phyloP scores from a whole-genome alignment of 352 stramenopile species.

The Globisporangium cederbergense region DNA sequence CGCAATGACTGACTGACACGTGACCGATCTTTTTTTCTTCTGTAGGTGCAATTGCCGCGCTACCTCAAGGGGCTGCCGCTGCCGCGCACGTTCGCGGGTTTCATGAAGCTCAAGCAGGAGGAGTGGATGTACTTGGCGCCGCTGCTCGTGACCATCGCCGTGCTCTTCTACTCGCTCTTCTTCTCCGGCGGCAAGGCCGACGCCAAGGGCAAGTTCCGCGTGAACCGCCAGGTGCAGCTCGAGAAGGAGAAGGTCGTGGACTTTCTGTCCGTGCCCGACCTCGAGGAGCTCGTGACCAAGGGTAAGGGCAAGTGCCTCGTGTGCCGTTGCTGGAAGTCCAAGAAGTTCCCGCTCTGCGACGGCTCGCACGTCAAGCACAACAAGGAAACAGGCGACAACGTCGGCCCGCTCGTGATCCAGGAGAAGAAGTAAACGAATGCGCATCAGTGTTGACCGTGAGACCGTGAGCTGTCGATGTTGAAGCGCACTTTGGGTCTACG shows the following conservation, averaged over 20 bases:
- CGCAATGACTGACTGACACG: neutral
- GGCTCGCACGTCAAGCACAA: conserved; percentile 84
- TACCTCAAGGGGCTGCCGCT: conserved; percentile 84
- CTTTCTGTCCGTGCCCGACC: conserved; percentile 58
- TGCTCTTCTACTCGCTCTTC: conserved; percentile 73
- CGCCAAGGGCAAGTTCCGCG: conserved; percentile 43
- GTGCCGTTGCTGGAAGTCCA: conserved; percentile 88
- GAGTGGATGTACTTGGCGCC: conserved; percentile 84
- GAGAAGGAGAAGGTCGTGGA: conserved; percentile 84
- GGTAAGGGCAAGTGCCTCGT: conserved; percentile 77
- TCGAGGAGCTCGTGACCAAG: conserved; percentile 76
- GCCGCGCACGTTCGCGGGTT: conserved; percentile 76
- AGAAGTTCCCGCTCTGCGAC: conserved; percentile 85
- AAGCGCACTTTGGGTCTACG: no score
- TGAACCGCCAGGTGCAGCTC: conserved; percentile 67
- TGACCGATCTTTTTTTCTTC: neutral
- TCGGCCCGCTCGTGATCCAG: conserved; percentile 68
- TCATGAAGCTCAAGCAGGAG: conserved; percentile 82
- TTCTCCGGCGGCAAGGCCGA: conserved; percentile 37
- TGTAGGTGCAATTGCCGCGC: conserved; percentile 62
- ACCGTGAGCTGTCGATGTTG: no score
- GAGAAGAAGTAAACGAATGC: conserved; percentile 38
- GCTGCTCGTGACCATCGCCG: conserved; percentile 71
- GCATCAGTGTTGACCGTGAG: neutral
- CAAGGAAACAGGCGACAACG: conserved; percentile 84